These are phyloP conservation scores for Prunus yedoensis DNA, from an alignment of 331 rosid species.

Conservation along the genomic window DNA sequence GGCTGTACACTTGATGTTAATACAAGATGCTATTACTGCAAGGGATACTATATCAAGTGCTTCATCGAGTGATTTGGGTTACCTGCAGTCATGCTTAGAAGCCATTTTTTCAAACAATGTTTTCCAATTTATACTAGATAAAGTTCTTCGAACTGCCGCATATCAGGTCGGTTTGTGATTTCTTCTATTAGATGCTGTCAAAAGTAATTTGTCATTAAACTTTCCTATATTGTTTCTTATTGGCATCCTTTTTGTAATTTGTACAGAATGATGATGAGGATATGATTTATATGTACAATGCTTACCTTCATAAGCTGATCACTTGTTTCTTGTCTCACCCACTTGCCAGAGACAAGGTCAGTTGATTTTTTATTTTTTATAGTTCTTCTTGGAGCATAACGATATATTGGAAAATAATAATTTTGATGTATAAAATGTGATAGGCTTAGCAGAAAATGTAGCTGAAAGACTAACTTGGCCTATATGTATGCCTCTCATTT, in stretches of 20 bases:
- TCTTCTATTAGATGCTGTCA: neutral
- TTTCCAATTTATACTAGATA: constrained; percentile 76
- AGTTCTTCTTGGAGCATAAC: neutral
- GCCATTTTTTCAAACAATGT: constrained; percentile 73
- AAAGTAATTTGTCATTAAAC: neutral
- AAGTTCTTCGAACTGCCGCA: constrained; percentile 81
- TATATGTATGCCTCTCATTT: neutral
- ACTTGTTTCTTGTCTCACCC: constrained; percentile 86
- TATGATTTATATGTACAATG: constrained; percentile 90
- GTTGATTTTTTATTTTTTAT: constrained; percentile 20
- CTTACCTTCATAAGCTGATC: constrained; percentile 88
- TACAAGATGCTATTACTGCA: constrained; percentile 55
- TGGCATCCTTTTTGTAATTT: constrained; percentile 24
- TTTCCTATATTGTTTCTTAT: constrained; percentile 18
- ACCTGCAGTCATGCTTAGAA: constrained; percentile 72
- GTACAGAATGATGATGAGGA: constrained; percentile 95
- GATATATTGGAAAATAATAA: constrained; percentile 1
- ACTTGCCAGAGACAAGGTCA: constrained; percentile 91
- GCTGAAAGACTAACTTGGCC: constrained; percentile 2
- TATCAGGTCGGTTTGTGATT: constrained; percentile 60
- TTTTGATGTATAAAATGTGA: neutral
- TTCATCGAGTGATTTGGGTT: constrained; percentile 61
- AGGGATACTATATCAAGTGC: constrained; percentile 60
- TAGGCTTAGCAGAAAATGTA: neutral
- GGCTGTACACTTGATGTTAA: constrained; percentile 87